Conservation (phyloP, 371 early-diverging fungal genomes). For the Circinella umbellata region DNA sequence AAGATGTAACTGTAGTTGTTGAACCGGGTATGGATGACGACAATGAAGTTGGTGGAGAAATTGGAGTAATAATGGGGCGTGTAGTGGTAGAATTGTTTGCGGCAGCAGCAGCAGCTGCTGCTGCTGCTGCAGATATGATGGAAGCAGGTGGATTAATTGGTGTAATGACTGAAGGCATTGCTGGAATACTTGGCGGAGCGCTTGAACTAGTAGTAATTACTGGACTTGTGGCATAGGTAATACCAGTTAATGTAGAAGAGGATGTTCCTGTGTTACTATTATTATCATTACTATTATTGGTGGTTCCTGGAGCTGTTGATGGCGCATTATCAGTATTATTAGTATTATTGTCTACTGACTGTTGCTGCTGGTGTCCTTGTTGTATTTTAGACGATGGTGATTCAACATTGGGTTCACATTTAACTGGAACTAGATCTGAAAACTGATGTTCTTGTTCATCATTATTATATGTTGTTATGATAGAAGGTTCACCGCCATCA, state of each 20-base stretch:
- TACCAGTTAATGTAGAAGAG: neutral
- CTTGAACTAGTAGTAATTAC: neutral
- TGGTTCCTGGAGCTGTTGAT: neutral
- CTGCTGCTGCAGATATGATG: too few relatives aligned
- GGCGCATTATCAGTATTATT: neutral
- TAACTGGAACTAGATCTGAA: neutral
- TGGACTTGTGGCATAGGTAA: neutral
- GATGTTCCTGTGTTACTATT: neutral
- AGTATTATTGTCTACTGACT: neutral
- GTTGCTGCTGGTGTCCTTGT: neutral
- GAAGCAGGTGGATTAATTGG: too few relatives aligned
- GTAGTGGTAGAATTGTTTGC: neutral
- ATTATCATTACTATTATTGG: neutral
- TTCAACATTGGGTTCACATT: slow-evolving; percentile 7
- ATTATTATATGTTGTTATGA: neutral
- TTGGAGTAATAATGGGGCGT: too few relatives aligned
- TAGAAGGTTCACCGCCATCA: neutral
- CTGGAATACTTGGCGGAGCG: too few relatives aligned
- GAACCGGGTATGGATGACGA: neutral
- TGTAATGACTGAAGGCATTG: too few relatives aligned
- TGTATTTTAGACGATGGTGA: neutral
- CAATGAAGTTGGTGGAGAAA: too few relatives aligned
- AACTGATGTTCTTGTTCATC: neutral
- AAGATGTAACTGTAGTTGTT: neutral
- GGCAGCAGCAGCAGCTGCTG: too few relatives aligned